These are phyloP conservation scores for Pythium sp. DNA, from an alignment of 352 stramenopile species.

Conservation along the genomic window DNA sequence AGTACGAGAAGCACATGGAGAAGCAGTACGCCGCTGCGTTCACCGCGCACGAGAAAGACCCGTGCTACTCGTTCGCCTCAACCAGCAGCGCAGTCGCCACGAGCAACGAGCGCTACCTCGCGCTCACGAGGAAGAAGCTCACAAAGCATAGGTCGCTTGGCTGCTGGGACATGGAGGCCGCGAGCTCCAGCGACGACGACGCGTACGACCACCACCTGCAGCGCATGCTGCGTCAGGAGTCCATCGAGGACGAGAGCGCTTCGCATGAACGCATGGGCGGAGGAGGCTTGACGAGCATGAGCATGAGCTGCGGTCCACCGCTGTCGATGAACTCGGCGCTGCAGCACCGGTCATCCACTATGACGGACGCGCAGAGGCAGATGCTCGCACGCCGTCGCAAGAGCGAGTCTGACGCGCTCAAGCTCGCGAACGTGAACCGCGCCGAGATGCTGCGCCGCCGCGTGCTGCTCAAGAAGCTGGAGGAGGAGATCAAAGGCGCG, in stretches of 20 bases:
- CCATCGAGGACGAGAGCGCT: slow-evolving; percentile 15
- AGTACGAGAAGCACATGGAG: slow-evolving; percentile 71
- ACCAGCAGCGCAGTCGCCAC: neutral
- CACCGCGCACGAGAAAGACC: slow-evolving; percentile 22
- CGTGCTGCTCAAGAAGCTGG: slow-evolving; percentile 62
- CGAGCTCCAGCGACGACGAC: slow-evolving; percentile 42
- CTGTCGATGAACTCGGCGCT: slow-evolving; percentile 14
- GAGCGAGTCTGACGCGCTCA: slow-evolving; percentile 67
- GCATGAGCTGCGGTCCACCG: neutral
- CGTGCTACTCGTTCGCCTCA: slow-evolving; percentile 5
- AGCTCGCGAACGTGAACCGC: slow-evolving; percentile 44
- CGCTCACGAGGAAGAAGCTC: slow-evolving; percentile 16
- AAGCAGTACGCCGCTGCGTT: slow-evolving; percentile 49
- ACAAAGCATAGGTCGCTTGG: slow-evolving; percentile 41
- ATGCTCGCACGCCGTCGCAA: slow-evolving; percentile 53
- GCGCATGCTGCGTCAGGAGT: neutral
- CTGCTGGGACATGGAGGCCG: slow-evolving; percentile 43
- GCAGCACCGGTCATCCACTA: slow-evolving; percentile 8
- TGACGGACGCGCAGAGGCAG: slow-evolving; percentile 18
- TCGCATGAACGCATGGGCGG: neutral
- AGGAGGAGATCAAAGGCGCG: slow-evolving; percentile 69
- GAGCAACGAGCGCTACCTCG: slow-evolving; percentile 11
- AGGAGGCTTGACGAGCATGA: neutral
- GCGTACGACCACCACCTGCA: slow-evolving; percentile 17
- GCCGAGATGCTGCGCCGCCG: slow-evolving; percentile 64